These are phyloP conservation scores for Fraxinus nigra DNA, from an alignment of 305 asterid genomes.

Conservation along the genomic window DNA sequence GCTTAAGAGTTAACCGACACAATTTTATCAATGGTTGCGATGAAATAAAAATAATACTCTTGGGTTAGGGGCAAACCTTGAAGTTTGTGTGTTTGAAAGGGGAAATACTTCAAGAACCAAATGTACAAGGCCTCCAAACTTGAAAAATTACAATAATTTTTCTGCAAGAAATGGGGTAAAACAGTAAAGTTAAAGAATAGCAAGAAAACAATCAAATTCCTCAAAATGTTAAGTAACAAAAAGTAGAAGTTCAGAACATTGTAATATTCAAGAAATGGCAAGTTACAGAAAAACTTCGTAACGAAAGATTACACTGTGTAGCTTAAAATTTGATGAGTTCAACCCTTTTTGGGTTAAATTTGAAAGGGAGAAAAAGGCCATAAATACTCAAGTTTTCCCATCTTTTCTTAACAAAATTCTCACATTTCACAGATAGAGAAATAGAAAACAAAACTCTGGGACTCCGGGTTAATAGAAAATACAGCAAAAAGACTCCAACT, in stretches of 20 bases:
- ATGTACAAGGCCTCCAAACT: constrained; percentile 25
- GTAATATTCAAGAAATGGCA: constrained; percentile 4
- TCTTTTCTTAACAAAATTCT: not conserved
- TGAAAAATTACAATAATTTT: not conserved
- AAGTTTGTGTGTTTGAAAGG: not conserved
- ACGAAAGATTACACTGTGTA: not conserved
- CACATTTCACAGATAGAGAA: not conserved
- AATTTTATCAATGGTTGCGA: too few species aligned
- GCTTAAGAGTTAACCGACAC: not conserved
- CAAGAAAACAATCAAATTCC: constrained; percentile 16
- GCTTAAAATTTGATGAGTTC: not conserved
- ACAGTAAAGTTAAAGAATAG: constrained; percentile 14
- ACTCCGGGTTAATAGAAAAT: not conserved
- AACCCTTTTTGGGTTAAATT: not conserved
- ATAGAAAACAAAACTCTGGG: not conserved
- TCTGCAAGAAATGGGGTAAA: constrained; percentile 21
- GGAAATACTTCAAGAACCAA: not conserved
- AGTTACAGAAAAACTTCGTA: constrained; percentile 1
- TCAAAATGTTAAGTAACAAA: not conserved
- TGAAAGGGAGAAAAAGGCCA: not conserved
- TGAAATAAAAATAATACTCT: not conserved
- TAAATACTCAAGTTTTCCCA: constrained; percentile 26
- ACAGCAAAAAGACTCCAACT: not conserved
- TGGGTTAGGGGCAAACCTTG: not conserved
- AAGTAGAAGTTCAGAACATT: not conserved